phyloP scores from a whole-genome alignment of 2,329 filamentous ascomycete species.

The Rachicladosporium sp. region DNA sequence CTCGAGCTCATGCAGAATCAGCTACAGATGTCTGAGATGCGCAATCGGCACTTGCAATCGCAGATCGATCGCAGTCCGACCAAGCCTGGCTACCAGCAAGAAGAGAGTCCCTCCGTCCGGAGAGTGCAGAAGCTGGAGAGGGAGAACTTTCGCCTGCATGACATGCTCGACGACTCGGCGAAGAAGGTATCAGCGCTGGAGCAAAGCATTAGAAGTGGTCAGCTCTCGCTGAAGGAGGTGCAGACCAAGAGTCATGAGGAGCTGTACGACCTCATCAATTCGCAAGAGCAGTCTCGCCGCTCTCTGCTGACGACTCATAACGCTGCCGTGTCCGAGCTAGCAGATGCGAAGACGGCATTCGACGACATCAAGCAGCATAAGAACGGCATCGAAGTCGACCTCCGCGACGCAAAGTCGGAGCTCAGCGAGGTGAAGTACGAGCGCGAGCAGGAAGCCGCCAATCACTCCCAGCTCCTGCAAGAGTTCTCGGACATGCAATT shows the following conservation, averaged over 20 bases:
- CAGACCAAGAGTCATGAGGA: conserved; percentile 92
- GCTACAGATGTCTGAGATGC: conserved; percentile 86
- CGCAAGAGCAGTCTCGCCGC: conserved; percentile 78
- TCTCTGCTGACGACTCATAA: conserved; percentile 76
- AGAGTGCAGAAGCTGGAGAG: conserved; percentile 85
- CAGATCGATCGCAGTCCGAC: conserved; percentile 64
- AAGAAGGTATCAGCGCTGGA: conserved; percentile 87
- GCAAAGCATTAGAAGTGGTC: conserved; percentile 72
- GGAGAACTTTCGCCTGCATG: conserved; percentile 81
- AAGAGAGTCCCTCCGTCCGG: conserved; percentile 66
- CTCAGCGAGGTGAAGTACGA: conserved; percentile 66
- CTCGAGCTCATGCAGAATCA: conserved; percentile 89
- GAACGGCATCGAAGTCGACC: conserved; percentile 67
- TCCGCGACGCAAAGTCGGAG: conserved; percentile 73
- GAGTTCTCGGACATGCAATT: conserved; percentile 93
- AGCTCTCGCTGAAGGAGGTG: conserved; percentile 79
- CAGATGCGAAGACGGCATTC: conserved; percentile 74
- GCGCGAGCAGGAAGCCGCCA: conserved; percentile 77
- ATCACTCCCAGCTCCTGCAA: conserved; percentile 74
- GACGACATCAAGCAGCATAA: conserved; percentile 78
- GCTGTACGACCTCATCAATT: conserved; percentile 81
- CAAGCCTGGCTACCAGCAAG: conserved; percentile 47
- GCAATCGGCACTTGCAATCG: conserved; percentile 81
- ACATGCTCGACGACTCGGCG: conserved; percentile 85
- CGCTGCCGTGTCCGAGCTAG: conserved; percentile 69